phyloP scores from a whole-genome alignment of 2,329 filamentous ascomycete species.

The Trichoderma arundinaceum region DNA sequence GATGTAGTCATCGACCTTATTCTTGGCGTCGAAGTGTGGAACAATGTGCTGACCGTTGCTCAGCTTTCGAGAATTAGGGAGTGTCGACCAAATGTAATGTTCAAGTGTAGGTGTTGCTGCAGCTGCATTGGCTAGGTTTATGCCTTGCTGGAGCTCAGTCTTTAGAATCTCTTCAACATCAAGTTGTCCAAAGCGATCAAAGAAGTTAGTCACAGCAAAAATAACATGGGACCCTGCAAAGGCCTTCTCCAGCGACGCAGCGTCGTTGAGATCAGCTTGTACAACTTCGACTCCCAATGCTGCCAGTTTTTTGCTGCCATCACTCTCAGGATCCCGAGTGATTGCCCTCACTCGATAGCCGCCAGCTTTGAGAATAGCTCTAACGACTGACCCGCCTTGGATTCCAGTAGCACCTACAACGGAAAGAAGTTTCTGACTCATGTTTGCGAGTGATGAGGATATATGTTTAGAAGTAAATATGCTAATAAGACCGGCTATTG shows the following conservation, averaged over 20 bases:
- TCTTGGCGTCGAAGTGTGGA: conserved; percentile 1
- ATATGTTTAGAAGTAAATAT: no score
- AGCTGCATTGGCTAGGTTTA: not conserved
- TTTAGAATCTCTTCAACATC: not conserved
- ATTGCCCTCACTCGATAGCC: not conserved
- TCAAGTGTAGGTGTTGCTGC: not conserved
- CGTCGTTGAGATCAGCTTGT: not conserved
- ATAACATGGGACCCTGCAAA: conserved; percentile 1
- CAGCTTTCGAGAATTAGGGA: not conserved
- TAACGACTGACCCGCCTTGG: no score
- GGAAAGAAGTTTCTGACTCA: no score
- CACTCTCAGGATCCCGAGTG: not conserved
- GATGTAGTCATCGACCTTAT: not conserved
- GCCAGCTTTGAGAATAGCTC: no score
- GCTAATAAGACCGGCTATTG: no score
- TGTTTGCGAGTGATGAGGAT: no score
- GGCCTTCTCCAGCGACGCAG: not conserved
- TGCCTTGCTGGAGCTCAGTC: not conserved
- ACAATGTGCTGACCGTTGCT: not conserved
- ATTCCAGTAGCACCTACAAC: no score
- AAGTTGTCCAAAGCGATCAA: not conserved
- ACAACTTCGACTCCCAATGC: not conserved
- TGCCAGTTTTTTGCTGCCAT: not conserved
- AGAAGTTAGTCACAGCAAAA: not conserved
- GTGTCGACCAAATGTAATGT: conserved; percentile 13